These are phyloP conservation scores for Tylopilus vinaceipallidus DNA, from an alignment of 768 basidiomycete species.

Conservation along the genomic window DNA sequence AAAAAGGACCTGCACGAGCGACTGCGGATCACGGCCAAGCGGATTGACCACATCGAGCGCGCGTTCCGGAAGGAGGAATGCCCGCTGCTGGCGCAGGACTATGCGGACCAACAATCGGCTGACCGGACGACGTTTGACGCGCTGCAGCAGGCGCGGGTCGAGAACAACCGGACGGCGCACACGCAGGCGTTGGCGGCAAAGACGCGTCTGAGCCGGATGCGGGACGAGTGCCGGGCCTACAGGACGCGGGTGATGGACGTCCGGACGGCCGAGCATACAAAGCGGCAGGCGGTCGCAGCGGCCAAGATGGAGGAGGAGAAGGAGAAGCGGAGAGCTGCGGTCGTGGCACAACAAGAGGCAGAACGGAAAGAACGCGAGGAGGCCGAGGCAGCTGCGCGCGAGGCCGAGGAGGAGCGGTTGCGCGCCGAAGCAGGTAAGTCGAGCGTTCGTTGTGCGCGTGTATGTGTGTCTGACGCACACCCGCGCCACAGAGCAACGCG, in stretches of 20 bases:
- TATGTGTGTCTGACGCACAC: not conserved
- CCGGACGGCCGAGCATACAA: slow-evolving; percentile 65
- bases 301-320: slow-evolving; percentile 85
- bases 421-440: slow-evolving; percentile 49
- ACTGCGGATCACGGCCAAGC: slow-evolving; percentile 79
- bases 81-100: slow-evolving; percentile 82
- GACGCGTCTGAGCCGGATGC: slow-evolving; percentile 67
- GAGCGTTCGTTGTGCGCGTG: slow-evolving; percentile 11
- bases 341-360: slow-evolving; percentile 57
- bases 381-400: slow-evolving; percentile 15
- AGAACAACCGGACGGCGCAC: slow-evolving; percentile 56
- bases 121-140: slow-evolving; percentile 71
- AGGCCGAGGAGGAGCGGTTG: slow-evolving; percentile 42
- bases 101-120: slow-evolving; percentile 75
- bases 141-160: slow-evolving; percentile 55
- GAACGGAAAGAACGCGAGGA: slow-evolving; percentile 36
- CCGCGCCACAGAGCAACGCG: slow-evolving; percentile 42
- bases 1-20: slow-evolving; percentile 84
- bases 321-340: slow-evolving; percentile 57
- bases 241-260: slow-evolving; percentile 53
- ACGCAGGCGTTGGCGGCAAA: slow-evolving; percentile 71
- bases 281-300: slow-evolving; percentile 47
- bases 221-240: slow-evolving; percentile 61
- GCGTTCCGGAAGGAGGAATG: slow-evolving; percentile 93
- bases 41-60: slow-evolving; percentile 93